Conservation (phyloP, 352 stramenopile species). For the Phytophthora pisi region DNA sequence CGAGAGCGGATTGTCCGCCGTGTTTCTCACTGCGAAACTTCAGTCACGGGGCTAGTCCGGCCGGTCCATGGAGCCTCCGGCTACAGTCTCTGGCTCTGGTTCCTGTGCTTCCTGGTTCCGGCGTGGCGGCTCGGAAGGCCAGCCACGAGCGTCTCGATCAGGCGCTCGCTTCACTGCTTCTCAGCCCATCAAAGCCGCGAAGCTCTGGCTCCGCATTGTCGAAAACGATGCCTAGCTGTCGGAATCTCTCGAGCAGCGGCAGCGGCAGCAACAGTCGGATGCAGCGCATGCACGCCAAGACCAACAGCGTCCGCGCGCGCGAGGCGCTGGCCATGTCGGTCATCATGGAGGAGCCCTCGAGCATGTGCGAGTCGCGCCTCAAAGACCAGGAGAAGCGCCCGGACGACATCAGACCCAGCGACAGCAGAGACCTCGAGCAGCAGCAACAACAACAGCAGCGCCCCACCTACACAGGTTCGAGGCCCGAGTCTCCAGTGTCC, state of each 20-base stretch:
- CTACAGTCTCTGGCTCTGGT: conserved; percentile 25
- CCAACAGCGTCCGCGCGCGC: conserved; percentile 4
- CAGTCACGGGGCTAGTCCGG: conserved; percentile 7
- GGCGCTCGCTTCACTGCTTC: conserved; percentile 7
- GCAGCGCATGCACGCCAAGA: conserved; percentile 21
- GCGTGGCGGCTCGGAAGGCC: conserved; percentile 28
- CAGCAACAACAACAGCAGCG: background rate
- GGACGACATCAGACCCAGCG: conserved; percentile 27
- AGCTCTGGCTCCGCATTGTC: conserved; percentile 15
- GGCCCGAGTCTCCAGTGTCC: conserved; percentile 2
- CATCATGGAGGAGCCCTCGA: conserved; percentile 33
- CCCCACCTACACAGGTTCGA: background rate
- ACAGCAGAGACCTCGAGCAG: conserved; percentile 7
- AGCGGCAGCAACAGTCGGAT: conserved; percentile 7
- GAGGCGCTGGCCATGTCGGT: conserved; percentile 35
- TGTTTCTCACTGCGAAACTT: conserved; percentile 19
- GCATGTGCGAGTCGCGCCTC: conserved; percentile 33
- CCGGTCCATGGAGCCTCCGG: conserved; percentile 13
- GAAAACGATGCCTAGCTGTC: conserved; percentile 28
- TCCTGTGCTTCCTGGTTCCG: conserved; percentile 23
- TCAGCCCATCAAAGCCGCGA: conserved; percentile 1
- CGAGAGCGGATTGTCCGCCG: conserved; percentile 12
- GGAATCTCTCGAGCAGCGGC: background rate
- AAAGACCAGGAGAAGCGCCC: conserved; percentile 27
- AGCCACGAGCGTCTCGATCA: conserved; percentile 19